Evolutionary conservation across 495 filamentous ascomycete genomes (phyloP).

Genomic region (Cetradonia linearis): DNA sequence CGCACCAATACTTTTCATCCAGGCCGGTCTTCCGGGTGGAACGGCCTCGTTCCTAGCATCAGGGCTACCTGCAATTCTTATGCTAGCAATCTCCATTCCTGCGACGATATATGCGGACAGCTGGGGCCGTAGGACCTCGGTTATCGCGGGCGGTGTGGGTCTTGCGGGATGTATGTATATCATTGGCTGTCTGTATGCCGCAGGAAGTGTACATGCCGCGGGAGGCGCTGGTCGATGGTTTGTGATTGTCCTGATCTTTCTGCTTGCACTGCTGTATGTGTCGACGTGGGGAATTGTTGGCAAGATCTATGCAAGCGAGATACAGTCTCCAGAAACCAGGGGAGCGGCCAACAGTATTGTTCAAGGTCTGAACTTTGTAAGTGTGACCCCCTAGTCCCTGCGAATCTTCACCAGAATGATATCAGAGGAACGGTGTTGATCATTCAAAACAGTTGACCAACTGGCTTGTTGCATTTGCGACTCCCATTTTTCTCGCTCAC

Average conservation of each 20-base stretch:
- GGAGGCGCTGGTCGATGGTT: slow-evolving; percentile 44
- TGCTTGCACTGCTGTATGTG: slow-evolving; percentile 29
- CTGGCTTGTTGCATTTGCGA: slow-evolving; percentile 53
- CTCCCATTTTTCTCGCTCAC: slow-evolving; percentile 49
- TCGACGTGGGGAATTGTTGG: slow-evolving; percentile 36
- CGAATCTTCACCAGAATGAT: background rate
- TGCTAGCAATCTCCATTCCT: slow-evolving; percentile 42
- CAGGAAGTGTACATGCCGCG: slow-evolving; percentile 35
- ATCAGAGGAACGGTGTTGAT: slow-evolving; percentile 13
- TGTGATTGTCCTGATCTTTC: slow-evolving; percentile 41
- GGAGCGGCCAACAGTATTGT: slow-evolving; percentile 16
- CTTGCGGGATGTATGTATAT: slow-evolving; percentile 37
- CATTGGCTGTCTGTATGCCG: slow-evolving; percentile 43
- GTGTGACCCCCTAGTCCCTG: background rate
- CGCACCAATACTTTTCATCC: slow-evolving; percentile 41
- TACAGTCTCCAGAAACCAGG: slow-evolving; percentile 10
- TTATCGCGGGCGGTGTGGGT: slow-evolving; percentile 45
- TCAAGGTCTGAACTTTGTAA: slow-evolving; percentile 17
- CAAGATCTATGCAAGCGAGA: slow-evolving; percentile 34
- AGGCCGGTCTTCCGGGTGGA: slow-evolving; percentile 40
- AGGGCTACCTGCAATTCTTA: slow-evolving; percentile 44
- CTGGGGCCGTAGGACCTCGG: slow-evolving; percentile 51
- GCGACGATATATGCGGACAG: slow-evolving; percentile 51
- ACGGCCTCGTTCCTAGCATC: slow-evolving; percentile 45
- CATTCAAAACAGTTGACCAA: slow-evolving; percentile 34